phyloP scores from a whole-genome alignment of 257 asterid species.

The Paraleonurus japonicus region DNA sequence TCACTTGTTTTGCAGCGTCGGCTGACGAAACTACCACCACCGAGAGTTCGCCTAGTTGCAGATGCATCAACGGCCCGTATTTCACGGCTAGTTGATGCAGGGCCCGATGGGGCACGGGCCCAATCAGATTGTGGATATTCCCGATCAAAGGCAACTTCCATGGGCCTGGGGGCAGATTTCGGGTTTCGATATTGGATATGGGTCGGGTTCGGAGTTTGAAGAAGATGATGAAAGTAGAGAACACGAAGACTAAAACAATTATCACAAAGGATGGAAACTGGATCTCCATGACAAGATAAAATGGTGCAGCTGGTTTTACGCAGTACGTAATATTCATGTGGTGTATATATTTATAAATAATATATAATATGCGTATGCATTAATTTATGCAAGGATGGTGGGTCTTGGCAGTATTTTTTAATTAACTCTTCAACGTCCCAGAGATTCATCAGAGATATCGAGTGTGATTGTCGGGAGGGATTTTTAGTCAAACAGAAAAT shows the following conservation, averaged over 20 bases:
- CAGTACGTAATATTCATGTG: too few relatives aligned
- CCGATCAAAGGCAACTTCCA: conserved; percentile 34
- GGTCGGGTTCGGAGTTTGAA: background rate
- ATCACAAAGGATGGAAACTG: background rate
- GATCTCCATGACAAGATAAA: background rate
- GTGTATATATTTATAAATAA: too few relatives aligned
- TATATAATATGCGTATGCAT: too few relatives aligned
- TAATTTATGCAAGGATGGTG: too few relatives aligned
- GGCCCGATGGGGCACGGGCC: conserved; percentile 22
- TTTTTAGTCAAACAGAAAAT: too few relatives aligned
- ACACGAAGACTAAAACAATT: background rate
- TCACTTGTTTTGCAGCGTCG: conserved; percentile 29
- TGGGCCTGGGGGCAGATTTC: conserved; percentile 40
- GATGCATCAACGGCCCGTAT: conserved; percentile 41
- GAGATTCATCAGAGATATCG: too few relatives aligned
- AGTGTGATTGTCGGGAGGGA: too few relatives aligned
- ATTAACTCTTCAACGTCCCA: too few relatives aligned
- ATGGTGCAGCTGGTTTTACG: too few relatives aligned
- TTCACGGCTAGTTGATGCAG: conserved; percentile 29
- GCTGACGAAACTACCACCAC: conserved; percentile 34
- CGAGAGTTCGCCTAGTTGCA: conserved; percentile 34
- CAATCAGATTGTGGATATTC: conserved; percentile 38
- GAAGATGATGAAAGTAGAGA: background rate
- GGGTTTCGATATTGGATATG: background rate
- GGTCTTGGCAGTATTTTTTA: too few relatives aligned